phyloP scores from a whole-genome alignment of 139 green algal species.

The Haematococcus sp. region DNA sequence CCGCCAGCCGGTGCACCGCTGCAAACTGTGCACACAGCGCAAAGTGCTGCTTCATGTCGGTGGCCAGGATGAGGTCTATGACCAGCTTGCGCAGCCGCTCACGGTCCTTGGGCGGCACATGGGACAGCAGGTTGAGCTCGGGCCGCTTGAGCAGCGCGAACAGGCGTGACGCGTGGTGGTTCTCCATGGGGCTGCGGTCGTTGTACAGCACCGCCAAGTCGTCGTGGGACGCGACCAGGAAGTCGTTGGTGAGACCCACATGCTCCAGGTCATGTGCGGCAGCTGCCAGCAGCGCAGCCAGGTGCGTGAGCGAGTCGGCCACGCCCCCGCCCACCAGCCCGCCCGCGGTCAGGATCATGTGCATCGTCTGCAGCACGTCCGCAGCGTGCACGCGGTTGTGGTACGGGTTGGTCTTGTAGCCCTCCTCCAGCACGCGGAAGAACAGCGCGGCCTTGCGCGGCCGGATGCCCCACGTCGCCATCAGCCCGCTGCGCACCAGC shows the following conservation, averaged over 20 bases:
- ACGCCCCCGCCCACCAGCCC: neutral
- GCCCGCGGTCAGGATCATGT: slow-evolving; percentile 30
- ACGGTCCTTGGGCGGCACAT: neutral
- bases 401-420: slow-evolving; percentile 43
- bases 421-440: slow-evolving; percentile 20
- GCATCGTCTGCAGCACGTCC: slow-evolving; percentile 47
- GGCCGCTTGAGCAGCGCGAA: slow-evolving; percentile 20
- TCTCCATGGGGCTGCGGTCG: slow-evolving; percentile 34
- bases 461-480: too few relatives aligned
- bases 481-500: slow-evolving; percentile 9
- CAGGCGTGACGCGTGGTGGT: slow-evolving; percentile 23
- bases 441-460: neutral
- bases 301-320: too few relatives aligned
- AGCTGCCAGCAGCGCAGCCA: too few relatives aligned
- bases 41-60: slow-evolving; percentile 45
- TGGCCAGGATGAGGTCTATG: slow-evolving; percentile 13
- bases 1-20: neutral
- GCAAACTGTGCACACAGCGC: slow-evolving; percentile 6
- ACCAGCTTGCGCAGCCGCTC: slow-evolving; percentile 19
- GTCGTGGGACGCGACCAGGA: slow-evolving; percentile 28
- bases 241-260: slow-evolving; percentile 43
- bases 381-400: slow-evolving; percentile 46
- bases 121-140: slow-evolving; percentile 18
- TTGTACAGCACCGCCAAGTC: slow-evolving; percentile 38
- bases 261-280: slow-evolving; percentile 17